These are phyloP conservation scores for Wickerhamomyces chaumierensis DNA, from an alignment of 805 yeast genomes.

Conservation along the genomic window DNA sequence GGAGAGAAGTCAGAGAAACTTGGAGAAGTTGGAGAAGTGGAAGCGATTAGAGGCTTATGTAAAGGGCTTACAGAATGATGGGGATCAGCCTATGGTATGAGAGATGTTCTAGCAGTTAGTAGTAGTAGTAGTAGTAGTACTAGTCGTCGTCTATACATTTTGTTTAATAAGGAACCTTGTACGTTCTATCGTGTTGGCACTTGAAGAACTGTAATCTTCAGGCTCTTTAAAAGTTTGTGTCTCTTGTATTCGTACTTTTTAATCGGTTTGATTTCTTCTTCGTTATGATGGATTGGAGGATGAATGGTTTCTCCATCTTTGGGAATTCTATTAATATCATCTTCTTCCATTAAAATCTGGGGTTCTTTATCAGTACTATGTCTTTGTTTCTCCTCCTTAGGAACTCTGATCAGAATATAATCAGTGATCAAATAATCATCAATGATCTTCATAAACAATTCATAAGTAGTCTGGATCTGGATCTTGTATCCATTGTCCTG, in stretches of 20 bases:
- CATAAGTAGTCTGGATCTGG: background rate
- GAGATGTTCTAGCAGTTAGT: too few species aligned
- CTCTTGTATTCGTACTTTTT: conserved; percentile 12
- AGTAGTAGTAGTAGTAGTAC: too few species aligned
- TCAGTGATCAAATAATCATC: background rate
- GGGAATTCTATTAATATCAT: conserved; percentile 5
- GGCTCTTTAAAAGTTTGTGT: conserved; percentile 7
- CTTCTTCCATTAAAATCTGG: background rate
- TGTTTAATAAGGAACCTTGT: background rate
- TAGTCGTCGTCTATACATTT: background rate
- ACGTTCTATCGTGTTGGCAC: conserved; percentile 3
- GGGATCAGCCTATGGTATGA: background rate
- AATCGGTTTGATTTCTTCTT: conserved; percentile 10
- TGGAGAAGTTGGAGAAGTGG: conserved; percentile 61
- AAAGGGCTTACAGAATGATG: conserved; percentile 1
- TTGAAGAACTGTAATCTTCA: conserved; percentile 13
- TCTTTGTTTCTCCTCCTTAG: background rate
- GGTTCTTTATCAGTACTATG: background rate
- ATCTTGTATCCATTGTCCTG: background rate
- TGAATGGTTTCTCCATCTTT: conserved; percentile 1
- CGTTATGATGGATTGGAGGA: too few species aligned
- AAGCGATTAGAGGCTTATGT: conserved; percentile 54
- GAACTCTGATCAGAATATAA: background rate
- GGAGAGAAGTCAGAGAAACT: conserved; percentile 56
- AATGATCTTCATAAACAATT: background rate